These are phyloP conservation scores for Hericium coralloides DNA, from an alignment of 768 basidiomycete species.

Conservation along the genomic window DNA sequence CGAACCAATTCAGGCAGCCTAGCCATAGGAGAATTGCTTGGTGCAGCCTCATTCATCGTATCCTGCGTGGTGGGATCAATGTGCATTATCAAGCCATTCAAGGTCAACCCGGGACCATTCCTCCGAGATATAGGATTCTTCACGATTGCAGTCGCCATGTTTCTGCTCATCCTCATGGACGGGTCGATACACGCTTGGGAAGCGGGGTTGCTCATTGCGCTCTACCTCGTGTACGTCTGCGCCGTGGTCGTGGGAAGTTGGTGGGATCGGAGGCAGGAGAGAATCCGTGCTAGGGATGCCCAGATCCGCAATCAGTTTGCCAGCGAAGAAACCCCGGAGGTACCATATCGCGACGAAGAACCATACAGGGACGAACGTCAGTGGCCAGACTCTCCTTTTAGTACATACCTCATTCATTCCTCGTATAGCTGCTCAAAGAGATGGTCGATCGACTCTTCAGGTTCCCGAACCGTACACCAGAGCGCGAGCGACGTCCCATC, in stretches of 20 bases:
- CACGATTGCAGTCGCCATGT: slow-evolving; percentile 66
- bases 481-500: slow-evolving; percentile 29
- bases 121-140: slow-evolving; percentile 95
- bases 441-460: slow-evolving; percentile 8
- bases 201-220: slow-evolving; percentile 54
- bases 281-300: slow-evolving; percentile 36
- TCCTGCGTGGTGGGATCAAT: slow-evolving; percentile 97
- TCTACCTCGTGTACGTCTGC: slow-evolving; percentile 72
- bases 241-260: slow-evolving; percentile 72
- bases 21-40: slow-evolving; percentile 91
- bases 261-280: slow-evolving; percentile 56
- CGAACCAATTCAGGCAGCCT: slow-evolving; percentile 75
- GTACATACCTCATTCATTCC: too few relatives aligned
- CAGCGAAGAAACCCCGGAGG: slow-evolving; percentile 30
- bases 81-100: slow-evolving; percentile 94
- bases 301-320: slow-evolving; percentile 52
- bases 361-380: slow-evolving; percentile 61
- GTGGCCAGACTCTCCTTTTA: slow-evolving; percentile 5
- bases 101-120: slow-evolving; percentile 72
- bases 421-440: too few relatives aligned
- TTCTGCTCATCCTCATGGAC: slow-evolving; percentile 74
- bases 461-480: slow-evolving; percentile 15
- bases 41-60: slow-evolving; percentile 92
- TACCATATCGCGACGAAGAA: slow-evolving; percentile 30
- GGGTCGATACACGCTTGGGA: slow-evolving; percentile 65